phyloP scores from a whole-genome alignment of 257 asterid species.

The Solanum bulbocastanum region DNA sequence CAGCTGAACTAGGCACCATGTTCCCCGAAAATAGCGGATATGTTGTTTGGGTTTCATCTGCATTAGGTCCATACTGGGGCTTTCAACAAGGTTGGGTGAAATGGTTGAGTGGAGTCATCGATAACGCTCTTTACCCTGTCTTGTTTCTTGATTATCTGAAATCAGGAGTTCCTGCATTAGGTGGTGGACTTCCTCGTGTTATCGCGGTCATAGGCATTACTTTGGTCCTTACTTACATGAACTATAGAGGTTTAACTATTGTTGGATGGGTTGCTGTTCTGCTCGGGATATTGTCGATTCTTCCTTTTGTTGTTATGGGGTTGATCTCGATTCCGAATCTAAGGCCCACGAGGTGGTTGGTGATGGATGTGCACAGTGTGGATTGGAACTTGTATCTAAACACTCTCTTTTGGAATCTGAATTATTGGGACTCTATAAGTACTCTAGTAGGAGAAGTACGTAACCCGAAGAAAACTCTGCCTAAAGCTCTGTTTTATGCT shows the following conservation, averaged over 20 bases:
- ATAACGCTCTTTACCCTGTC: conserved; percentile 56
- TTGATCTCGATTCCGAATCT: conserved; percentile 44
- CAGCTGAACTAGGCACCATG: conserved; percentile 74
- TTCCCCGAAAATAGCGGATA: conserved; percentile 72
- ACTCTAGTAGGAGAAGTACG: conserved; percentile 58
- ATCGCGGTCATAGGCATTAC: conserved; percentile 39
- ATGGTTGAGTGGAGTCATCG: conserved; percentile 69
- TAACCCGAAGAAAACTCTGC: conserved; percentile 48
- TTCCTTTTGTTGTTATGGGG: conserved; percentile 64
- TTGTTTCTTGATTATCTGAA: conserved; percentile 58
- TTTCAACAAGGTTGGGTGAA: conserved; percentile 77
- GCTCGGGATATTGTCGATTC: conserved; percentile 48
- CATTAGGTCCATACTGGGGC: conserved; percentile 65
- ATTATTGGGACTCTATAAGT: conserved; percentile 67
- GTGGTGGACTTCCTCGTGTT: conserved; percentile 45
- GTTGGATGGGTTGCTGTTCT: conserved; percentile 62
- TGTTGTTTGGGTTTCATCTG: conserved; percentile 69
- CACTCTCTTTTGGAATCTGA: conserved; percentile 64
- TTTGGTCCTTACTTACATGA: conserved; percentile 34
- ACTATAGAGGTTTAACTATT: conserved; percentile 54
- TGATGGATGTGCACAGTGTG: conserved; percentile 29
- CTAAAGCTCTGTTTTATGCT: conserved; percentile 48
- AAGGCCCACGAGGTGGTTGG: conserved; percentile 53
- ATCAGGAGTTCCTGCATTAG: conserved; percentile 53
- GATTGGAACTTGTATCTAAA: conserved; percentile 61